Percentiles rank a stretch among this genome's conserved stretches.
phyloP scores from a whole-genome alignment of 345 rosid genomes.

The Anastatica hierochuntica region DNA sequence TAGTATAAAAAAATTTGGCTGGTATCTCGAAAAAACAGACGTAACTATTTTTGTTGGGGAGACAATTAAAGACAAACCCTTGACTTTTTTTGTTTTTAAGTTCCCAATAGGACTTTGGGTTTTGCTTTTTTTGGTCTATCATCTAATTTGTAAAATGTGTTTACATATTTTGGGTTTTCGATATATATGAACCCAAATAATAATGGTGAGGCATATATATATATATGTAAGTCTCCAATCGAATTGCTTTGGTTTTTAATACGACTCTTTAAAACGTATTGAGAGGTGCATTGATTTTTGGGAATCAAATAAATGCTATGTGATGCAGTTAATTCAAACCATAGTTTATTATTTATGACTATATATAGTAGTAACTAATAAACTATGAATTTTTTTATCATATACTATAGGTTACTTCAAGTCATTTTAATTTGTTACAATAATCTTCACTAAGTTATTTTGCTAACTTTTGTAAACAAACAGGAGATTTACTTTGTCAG shows the following conservation, averaged over 20 bases:
- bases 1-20: not conserved
- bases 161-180: not conserved
- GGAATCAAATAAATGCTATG: not conserved
- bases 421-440: not conserved
- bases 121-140: not conserved
- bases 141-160: not conserved
- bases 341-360: not conserved
- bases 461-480: slow-evolving; percentile 4
- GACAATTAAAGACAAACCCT: not conserved
- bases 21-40: not conserved
- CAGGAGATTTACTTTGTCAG: slow-evolving; percentile 55
- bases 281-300: slow-evolving; percentile 10
- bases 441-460: slow-evolving; percentile 25
- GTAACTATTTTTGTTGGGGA: not conserved
- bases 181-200: not conserved
- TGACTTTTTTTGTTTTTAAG: not conserved
- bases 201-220: no score
- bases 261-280: not conserved
- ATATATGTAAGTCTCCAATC: not conserved
- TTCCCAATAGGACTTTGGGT: not conserved
- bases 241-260: slow-evolving; percentile 3
- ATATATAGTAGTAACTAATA: no score
- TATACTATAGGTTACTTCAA: not conserved
- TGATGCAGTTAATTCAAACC: slow-evolving; percentile 1
- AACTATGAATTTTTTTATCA: not conserved